phyloP scores from a whole-genome alignment of 805 yeast species.

The Yarrowia osloensis region DNA sequence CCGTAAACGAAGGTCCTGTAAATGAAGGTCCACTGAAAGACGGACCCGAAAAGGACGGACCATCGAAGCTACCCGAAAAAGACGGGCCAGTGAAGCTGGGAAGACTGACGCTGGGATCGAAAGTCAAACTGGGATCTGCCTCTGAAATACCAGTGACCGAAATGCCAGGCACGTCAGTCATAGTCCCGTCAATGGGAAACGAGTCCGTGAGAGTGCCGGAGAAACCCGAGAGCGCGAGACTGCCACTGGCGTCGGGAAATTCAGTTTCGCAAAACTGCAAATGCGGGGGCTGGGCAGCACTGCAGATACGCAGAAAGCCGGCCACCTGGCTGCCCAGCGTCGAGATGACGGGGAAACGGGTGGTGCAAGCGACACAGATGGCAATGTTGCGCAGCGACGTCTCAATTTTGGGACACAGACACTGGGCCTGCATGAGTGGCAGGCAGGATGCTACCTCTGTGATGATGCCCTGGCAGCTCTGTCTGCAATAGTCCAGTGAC shows the following conservation, averaged over 20 bases:
- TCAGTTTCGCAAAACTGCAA: not conserved
- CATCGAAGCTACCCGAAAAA: not conserved
- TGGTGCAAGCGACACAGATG: slow-evolving; percentile 4
- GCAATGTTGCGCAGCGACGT: not conserved
- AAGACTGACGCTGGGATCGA: not conserved
- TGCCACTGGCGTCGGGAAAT: not conserved
- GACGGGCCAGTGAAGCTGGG: not conserved
- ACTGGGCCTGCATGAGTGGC: not conserved
- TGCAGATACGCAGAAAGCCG: not conserved
- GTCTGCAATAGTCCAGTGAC: not conserved
- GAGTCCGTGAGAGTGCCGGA: not conserved
- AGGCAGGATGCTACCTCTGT: not conserved
- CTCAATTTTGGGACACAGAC: slow-evolving; percentile 14
- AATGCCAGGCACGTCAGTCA: not conserved
- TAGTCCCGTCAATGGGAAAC: not conserved
- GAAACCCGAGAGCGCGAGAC: not conserved
- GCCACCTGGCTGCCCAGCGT: not conserved
- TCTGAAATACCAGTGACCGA: no score
- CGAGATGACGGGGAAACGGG: not conserved
- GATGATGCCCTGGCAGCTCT: slow-evolving; percentile 1
- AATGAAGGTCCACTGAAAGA: not conserved
- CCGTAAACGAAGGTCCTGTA: not conserved
- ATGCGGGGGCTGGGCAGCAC: not conserved
- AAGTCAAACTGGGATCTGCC: not conserved
- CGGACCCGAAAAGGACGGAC: not conserved